Evolutionary conservation across 768 basidiomycete species (phyloP).

Genomic region (Mrakia gelida): DNA sequence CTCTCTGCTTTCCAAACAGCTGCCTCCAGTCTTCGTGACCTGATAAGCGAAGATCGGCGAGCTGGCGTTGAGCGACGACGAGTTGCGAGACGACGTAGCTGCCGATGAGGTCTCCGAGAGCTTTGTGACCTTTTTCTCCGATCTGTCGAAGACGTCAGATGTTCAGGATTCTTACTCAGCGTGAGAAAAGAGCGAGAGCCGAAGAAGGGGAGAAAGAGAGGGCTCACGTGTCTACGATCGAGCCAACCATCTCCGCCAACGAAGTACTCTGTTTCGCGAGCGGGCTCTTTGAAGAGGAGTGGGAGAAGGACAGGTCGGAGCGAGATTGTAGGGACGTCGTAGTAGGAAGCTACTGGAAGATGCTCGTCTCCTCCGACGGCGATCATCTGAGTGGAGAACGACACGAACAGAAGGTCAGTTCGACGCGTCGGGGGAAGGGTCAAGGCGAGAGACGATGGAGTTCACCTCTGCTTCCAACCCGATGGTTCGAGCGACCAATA

Average conservation of each 20-base stretch:
- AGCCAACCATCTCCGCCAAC: background rate
- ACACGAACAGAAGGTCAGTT: background rate
- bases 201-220: too few species aligned
- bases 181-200: too few species aligned
- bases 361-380: conserved; percentile 12
- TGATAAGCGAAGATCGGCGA: background rate
- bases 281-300: background rate
- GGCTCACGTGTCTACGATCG: background rate
- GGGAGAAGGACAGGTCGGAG: background rate
- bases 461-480: conserved; percentile 1
- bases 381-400: background rate
- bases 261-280: background rate
- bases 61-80: background rate
- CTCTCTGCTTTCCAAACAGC: background rate
- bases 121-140: too few species aligned
- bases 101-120: background rate
- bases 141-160: too few species aligned
- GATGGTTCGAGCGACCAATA: background rate
- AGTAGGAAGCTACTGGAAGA: background rate
- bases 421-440: background rate
- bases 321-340: background rate
- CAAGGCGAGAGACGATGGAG: background rate
- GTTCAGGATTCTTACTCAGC: too few species aligned
- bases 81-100: background rate
- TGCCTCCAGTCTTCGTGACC: conserved; percentile 2